Evolutionary conservation across 768 basidiomycete genomes (phyloP), one percentile per base, ranked within the genome.

Genomic region (Terana coerulea): DNA sequence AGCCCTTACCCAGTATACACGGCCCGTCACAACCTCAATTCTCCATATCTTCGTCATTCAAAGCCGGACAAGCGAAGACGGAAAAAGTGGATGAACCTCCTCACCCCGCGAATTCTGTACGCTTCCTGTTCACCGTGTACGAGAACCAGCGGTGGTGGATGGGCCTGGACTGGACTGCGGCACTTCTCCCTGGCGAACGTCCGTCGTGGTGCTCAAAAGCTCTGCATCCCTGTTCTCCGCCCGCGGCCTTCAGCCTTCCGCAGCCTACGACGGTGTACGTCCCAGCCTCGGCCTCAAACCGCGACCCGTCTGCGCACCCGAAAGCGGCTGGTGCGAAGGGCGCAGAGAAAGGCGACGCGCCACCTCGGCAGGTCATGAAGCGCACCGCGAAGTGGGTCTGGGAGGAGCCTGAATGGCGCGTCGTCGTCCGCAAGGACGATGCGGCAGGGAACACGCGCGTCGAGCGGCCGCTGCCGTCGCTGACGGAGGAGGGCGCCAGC

Each of bases 131-230:
- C 63, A 91, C 86, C n/a, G 70, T 95, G 10, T 86, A 91, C 63
- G 93, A 97, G 67, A 95, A 95, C 68, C 93, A 97, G 69, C 79
- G 94, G 5, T 95, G 94, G 94, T 98, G 94, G 94, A 83, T 98
- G 81, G 93, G 89, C 11, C 79, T 98, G 37, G 94, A 97, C 69
- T 98, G 91, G 91, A 95, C 94, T 1, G 88, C 90, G 3, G 92
- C 93, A 0, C 78, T 98, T 7, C 79, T 97, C 14, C 94, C 94
- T 0, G 80, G 80, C 15, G 94, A 98, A 62, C 84, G 93, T 4
- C 91, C 94, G 0, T 88, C 90, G 1, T 98, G 93, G 94, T 91
- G 72, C 73, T 68, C 77, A 19, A 71, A 69, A 25, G 66, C 69
- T 49, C 81, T 77, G 58, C 72, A 74, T 59, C 78, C 88, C 42